A percentile compares a stretch with the other conserved stretches of the same genome.
phyloP scores from a whole-genome alignment of 257 asterid species.

The Ilex asprella region DNA sequence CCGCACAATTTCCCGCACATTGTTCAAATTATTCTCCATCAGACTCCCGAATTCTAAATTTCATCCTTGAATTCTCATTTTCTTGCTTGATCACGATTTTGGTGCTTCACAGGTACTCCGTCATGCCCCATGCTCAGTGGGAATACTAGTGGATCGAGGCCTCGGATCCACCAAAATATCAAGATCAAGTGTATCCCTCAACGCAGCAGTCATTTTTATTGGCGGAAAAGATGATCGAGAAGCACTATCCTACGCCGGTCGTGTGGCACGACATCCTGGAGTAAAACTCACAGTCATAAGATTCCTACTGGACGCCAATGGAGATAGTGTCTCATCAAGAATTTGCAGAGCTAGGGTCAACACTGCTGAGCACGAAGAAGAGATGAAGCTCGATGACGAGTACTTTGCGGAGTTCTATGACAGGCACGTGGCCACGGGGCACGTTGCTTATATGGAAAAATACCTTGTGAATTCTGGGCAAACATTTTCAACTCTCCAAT shows the following conservation, averaged over 20 bases:
- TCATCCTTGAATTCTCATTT: neutral
- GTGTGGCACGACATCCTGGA: conserved; percentile 80
- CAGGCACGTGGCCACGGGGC: conserved; percentile 77
- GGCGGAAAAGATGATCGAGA: conserved; percentile 94
- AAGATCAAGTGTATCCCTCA: conserved; percentile 42
- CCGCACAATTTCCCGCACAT: too few relatives aligned
- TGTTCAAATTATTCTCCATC: neutral
- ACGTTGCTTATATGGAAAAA: conserved; percentile 82
- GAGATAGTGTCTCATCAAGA: conserved; percentile 56
- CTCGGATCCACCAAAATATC: conserved; percentile 53
- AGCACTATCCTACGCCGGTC: conserved; percentile 76
- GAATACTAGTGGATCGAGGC: conserved; percentile 79
- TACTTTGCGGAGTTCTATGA: conserved; percentile 85
- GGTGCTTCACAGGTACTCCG: conserved; percentile 55
- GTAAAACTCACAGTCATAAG: conserved; percentile 83
- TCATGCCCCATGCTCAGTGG: conserved; percentile 80
- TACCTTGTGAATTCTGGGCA: conserved; percentile 82
- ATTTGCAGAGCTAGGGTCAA: conserved; percentile 67
- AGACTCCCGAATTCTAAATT: neutral
- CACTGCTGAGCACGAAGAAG: conserved; percentile 70
- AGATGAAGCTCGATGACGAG: conserved; percentile 84
- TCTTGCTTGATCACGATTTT: neutral
- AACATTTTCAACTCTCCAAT: conserved; percentile 66
- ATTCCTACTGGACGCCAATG: conserved; percentile 61
- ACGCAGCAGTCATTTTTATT: conserved; percentile 83